Evolutionary conservation across 176 grass and related monocot genomes (phyloP).

Genomic region (Aegilops tauschii): DNA sequence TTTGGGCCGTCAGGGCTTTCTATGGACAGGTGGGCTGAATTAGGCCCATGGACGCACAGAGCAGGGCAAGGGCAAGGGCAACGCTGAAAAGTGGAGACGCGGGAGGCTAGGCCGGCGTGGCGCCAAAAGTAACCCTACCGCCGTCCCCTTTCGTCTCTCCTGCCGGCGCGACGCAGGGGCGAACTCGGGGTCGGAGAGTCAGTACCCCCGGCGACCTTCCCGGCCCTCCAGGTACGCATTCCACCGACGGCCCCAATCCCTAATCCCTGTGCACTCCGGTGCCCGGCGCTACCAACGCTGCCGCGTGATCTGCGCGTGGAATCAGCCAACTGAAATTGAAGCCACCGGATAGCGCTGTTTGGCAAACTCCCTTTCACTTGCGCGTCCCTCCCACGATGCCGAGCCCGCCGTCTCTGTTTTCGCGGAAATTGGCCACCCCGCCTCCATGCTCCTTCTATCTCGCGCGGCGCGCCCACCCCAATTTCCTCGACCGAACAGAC

Average conservation of each 20-base stretch:
- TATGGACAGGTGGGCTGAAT: neutral
- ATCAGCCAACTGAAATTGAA: no score
- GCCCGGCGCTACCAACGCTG: neutral
- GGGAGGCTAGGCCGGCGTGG: neutral
- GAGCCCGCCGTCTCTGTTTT: no score
- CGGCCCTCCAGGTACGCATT: neutral
- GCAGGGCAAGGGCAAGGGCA: neutral
- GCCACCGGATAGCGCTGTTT: no score
- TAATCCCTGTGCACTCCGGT: neutral
- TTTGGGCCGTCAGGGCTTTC: neutral
- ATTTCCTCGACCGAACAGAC: no score
- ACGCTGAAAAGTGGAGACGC: neutral
- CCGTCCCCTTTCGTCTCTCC: neutral
- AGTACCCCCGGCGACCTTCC: neutral
- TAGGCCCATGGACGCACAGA: no score
- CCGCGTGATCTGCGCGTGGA: neutral
- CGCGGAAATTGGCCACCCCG: no score
- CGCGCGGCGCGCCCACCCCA: no score
- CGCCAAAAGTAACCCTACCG: conserved; percentile 14
- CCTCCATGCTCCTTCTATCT: no score
- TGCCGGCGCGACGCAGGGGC: neutral
- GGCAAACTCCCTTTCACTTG: no score
- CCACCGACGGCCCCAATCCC: neutral
- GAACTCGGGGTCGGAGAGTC: neutral
- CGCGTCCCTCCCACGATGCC: no score